A percentile compares a stretch with the other conserved stretches of the same genome.
These are phyloP conservation scores for Solanum commersonii DNA, from an alignment of 257 asterid genomes.

Conservation along the genomic window DNA sequence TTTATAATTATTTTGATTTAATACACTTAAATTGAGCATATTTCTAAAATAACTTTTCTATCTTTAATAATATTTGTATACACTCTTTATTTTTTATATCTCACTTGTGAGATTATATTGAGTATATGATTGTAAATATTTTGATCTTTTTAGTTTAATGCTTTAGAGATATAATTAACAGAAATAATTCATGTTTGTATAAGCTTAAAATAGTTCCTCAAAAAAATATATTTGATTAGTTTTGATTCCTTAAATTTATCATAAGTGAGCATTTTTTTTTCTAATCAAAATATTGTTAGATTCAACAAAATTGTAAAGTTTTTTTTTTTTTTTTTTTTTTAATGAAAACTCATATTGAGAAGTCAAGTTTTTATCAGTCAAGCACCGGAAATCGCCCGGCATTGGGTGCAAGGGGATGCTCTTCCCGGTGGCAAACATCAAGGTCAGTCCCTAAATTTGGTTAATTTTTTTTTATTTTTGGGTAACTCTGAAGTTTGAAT, in stretches of 20 bases:
- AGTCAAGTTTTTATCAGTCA: neutral
- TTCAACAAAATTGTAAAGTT: neutral
- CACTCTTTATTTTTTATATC: no score
- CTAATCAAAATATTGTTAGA: neutral
- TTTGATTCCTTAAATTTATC: neutral
- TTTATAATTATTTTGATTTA: neutral
- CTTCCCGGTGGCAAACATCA: neutral
- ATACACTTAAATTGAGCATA: no score
- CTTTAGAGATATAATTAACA: neutral
- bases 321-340: no score
- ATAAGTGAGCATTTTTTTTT: neutral
- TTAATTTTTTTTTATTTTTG: neutral
- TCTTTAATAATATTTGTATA: no score
- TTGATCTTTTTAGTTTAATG: neutral
- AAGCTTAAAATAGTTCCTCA: neutral
- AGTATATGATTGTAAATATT: no score
- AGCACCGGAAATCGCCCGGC: slow-evolving; percentile 14
- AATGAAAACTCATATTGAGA: neutral
- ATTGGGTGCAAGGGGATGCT: slow-evolving; percentile 15
- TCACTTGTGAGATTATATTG: no score
- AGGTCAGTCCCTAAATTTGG: slow-evolving; percentile 5
- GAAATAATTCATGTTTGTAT: neutral
- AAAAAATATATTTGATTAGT: neutral
- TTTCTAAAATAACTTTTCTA: neutral
- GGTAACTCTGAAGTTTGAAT: neutral